Evolutionary conservation across 306 rosid genomes (phyloP).

Genomic region (Comarum palustre): DNA sequence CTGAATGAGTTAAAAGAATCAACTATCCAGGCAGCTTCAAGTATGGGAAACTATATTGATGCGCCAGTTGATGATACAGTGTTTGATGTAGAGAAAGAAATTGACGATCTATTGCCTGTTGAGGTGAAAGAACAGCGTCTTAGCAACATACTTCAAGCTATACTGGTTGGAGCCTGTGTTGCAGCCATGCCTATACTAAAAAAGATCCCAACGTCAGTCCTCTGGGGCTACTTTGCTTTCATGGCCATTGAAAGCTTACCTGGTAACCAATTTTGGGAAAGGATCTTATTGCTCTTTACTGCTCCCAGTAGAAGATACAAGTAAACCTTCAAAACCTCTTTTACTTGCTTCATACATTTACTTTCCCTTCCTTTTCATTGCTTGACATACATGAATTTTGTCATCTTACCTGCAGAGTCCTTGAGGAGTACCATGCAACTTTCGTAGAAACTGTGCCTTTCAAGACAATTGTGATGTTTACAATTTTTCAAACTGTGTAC

Average conservation of each 20-base stretch:
- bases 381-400: conserved; percentile 9
- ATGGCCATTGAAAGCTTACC: conserved; percentile 99
- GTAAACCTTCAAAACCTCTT: conserved; percentile 23
- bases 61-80: conserved; percentile 85
- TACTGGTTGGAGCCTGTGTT: conserved; percentile 87
- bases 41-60: conserved; percentile 65
- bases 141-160: conserved; percentile 82
- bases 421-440: conserved; percentile 89
- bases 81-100: conserved; percentile 89
- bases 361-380: not conserved
- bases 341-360: not conserved
- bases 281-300: conserved; percentile 86
- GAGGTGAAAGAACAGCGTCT: conserved; percentile 96
- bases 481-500: conserved; percentile 75
- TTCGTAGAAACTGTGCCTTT: conserved; percentile 99
- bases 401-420: conserved; percentile 59
- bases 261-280: conserved; percentile 98
- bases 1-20: conserved; percentile 83
- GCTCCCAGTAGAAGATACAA: conserved; percentile 92
- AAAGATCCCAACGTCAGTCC: conserved; percentile 94
- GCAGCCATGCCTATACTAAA: conserved; percentile 97
- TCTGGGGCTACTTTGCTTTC: conserved; percentile 98
- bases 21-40: conserved; percentile 78
- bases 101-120: conserved; percentile 85
- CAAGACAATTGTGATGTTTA: conserved; percentile 70